These are phyloP conservation scores for Talaromyces islandicus DNA, from an alignment of 2,329 filamentous ascomycete genomes.

Conservation along the genomic window DNA sequence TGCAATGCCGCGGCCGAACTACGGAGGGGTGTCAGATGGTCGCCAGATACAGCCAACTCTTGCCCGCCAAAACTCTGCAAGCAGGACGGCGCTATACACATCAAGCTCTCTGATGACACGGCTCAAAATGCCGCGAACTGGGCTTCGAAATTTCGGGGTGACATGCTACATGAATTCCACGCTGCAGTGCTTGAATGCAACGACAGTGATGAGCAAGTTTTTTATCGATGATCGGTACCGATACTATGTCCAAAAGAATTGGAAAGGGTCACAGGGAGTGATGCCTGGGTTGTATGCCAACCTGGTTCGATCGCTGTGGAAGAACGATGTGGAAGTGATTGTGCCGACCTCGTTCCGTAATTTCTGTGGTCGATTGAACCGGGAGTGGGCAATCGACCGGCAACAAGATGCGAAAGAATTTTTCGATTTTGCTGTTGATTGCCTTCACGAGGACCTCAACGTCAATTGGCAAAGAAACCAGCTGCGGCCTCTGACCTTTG, in stretches of 20 bases:
- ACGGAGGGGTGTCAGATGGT: slow-evolving; percentile 70
- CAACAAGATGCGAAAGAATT: slow-evolving; percentile 95
- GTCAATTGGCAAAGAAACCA: slow-evolving; percentile 55
- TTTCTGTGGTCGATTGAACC: slow-evolving; percentile 59
- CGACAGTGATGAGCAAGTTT: slow-evolving; percentile 55
- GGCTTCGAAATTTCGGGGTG: slow-evolving; percentile 71
- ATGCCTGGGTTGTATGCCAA: slow-evolving; percentile 59
- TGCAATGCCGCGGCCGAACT: slow-evolving; percentile 64
- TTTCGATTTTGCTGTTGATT: slow-evolving; percentile 72
- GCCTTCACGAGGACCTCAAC: slow-evolving; percentile 83
- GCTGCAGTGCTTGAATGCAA: slow-evolving; percentile 75
- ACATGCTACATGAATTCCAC: slow-evolving; percentile 93
- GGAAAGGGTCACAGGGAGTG: slow-evolving; percentile 60
- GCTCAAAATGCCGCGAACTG: slow-evolving; percentile 57
- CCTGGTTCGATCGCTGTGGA: slow-evolving; percentile 57
- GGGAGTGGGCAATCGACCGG: slow-evolving; percentile 63
- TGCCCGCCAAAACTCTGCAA: slow-evolving; percentile 40
- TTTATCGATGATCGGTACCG: slow-evolving; percentile 60
- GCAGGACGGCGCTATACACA: slow-evolving; percentile 38
- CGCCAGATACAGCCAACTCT: slow-evolving; percentile 40
- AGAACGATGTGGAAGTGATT: slow-evolving; percentile 48
- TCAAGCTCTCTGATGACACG: slow-evolving; percentile 36
- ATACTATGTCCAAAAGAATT: slow-evolving; percentile 56
- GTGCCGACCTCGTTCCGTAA: slow-evolving; percentile 58
- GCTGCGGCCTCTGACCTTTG: slow-evolving; percentile 52